phyloP scores from a whole-genome alignment of 2,329 filamentous ascomycete genomes.

The Grosmannia clavigera region DNA sequence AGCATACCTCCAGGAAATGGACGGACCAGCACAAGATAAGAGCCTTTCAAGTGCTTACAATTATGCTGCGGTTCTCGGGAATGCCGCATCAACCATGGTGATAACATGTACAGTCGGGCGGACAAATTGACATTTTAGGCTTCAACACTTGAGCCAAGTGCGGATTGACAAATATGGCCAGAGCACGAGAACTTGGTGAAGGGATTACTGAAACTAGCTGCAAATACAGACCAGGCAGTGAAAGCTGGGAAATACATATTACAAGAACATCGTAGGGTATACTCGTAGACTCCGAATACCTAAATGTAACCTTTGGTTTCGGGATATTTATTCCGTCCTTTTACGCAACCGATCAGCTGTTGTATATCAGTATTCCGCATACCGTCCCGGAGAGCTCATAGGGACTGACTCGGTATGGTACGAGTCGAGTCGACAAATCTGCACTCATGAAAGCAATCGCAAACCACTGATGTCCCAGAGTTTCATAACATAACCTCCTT shows the following conservation, averaged over 20 bases:
- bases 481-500: neutral
- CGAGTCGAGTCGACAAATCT: neutral
- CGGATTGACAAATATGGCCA: too few species aligned
- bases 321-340: neutral
- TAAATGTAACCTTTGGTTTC: neutral
- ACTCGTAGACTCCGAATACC: neutral
- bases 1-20: too few species aligned
- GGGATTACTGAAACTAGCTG: neutral
- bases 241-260: neutral
- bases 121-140: too few species aligned
- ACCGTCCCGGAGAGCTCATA: neutral
- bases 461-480: neutral
- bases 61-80: too few species aligned
- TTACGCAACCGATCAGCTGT: neutral
- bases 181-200: too few species aligned
- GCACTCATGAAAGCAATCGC: neutral
- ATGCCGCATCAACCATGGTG: too few species aligned
- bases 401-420: neutral
- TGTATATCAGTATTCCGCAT: neutral
- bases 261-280: neutral
- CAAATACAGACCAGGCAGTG: neutral
- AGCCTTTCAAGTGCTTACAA: too few species aligned
- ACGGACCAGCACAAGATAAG: too few species aligned
- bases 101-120: too few species aligned
- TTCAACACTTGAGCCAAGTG: too few species aligned